A percentile compares a stretch with the other conserved stretches of the same genome.
Conservation (phyloP, 805 yeast species). For the Wickerhamomyces silvicola region DNA sequence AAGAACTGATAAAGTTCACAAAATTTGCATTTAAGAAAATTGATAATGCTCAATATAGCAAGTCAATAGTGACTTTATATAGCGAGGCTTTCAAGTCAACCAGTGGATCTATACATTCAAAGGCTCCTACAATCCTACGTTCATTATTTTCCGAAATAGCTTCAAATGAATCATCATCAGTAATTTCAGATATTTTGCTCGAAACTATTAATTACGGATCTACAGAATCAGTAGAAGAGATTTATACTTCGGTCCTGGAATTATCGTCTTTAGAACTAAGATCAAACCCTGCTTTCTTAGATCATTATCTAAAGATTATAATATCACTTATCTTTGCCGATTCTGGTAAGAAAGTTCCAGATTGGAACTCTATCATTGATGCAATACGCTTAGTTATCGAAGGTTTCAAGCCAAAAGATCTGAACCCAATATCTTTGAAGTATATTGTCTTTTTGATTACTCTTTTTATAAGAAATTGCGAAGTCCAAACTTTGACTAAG, state of each 20-base stretch:
- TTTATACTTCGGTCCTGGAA: constrained; percentile 33
- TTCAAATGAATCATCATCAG: constrained; percentile 26
- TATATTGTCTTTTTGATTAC: constrained; percentile 40
- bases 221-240: constrained; percentile 36
- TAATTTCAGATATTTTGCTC: constrained; percentile 55
- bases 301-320: constrained; percentile 28
- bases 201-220: constrained; percentile 48
- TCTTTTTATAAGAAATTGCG: constrained; percentile 50
- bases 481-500: constrained; percentile 39
- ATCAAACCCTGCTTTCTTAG: constrained; percentile 8
- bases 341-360: constrained; percentile 55
- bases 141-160: constrained; percentile 30
- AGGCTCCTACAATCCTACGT: constrained; percentile 44
- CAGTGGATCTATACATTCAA: constrained; percentile 69
- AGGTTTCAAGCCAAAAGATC: background rate
- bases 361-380: constrained; percentile 37
- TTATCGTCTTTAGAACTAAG: constrained; percentile 15
- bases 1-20: constrained; percentile 41
- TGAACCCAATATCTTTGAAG: constrained; percentile 4
- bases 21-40: constrained; percentile 33
- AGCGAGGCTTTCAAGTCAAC: constrained; percentile 74
- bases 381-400: constrained; percentile 16
- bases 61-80: constrained; percentile 53
- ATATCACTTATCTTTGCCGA: constrained; percentile 55
- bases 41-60: constrained; percentile 43